Percentiles rank a stretch among this genome's conserved stretches.
phyloP scores from a whole-genome alignment of 1,284 basidiomycete species.

The Porodaedalea pini region DNA sequence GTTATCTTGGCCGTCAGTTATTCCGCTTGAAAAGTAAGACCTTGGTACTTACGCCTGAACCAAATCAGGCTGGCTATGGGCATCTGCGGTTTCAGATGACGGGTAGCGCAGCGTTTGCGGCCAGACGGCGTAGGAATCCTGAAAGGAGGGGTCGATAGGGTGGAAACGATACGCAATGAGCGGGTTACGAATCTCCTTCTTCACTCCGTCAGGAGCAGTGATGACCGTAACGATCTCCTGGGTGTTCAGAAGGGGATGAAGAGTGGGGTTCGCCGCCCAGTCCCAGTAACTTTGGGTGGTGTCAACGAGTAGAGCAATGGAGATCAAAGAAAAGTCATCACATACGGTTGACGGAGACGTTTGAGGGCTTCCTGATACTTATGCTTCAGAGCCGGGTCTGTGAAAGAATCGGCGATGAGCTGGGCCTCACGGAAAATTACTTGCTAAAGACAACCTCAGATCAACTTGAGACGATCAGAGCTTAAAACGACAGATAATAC shows the following conservation, averaged over 20 bases:
- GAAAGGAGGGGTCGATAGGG: slow-evolving; percentile 33
- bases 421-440: slow-evolving; percentile 35
- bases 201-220: slow-evolving; percentile 36
- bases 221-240: slow-evolving; percentile 36
- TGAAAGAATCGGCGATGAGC: too few species aligned
- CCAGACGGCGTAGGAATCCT: slow-evolving; percentile 35
- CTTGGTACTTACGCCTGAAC: slow-evolving; percentile 31
- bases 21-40: not conserved
- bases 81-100: slow-evolving; percentile 16
- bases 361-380: slow-evolving; percentile 38
- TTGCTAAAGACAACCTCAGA: slow-evolving; percentile 35
- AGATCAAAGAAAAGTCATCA: not conserved
- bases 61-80: slow-evolving; percentile 29
- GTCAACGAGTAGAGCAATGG: not conserved
- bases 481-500: slow-evolving; percentile 27
- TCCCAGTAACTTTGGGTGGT: slow-evolving; percentile 30
- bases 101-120: slow-evolving; percentile 42
- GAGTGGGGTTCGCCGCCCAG: slow-evolving; percentile 43
- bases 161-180: slow-evolving; percentile 43
- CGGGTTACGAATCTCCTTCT: too few species aligned
- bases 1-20: too few species aligned
- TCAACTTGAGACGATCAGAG: not conserved
- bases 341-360: slow-evolving; percentile 38
- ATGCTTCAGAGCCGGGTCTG: too few species aligned
- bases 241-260: slow-evolving; percentile 41